phyloP scores from a whole-genome alignment of 2,329 filamentous ascomycete genomes.

The Verticillium tricorpus region DNA sequence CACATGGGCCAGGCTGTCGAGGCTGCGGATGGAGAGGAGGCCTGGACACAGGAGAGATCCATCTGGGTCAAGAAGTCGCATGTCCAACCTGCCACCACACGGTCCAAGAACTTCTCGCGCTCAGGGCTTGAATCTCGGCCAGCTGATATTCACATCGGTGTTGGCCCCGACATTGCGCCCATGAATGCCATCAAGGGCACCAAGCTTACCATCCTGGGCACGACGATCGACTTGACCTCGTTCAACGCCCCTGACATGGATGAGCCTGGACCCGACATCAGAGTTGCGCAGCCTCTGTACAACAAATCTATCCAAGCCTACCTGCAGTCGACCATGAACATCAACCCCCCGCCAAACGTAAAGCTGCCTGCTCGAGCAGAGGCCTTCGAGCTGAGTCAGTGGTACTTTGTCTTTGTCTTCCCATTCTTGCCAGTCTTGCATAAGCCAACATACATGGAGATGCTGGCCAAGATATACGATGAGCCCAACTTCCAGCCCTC shows the following conservation, averaged over 20 bases:
- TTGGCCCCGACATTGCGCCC: constrained; percentile 56
- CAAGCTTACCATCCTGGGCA: constrained; percentile 71
- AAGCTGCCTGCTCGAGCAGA: constrained; percentile 60
- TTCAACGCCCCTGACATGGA: constrained; percentile 65
- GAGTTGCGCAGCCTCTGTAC: constrained; percentile 44
- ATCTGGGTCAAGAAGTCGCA: constrained; percentile 28
- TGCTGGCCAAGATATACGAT: constrained; percentile 62
- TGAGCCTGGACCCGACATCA: constrained; percentile 45
- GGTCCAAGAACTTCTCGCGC: constrained; percentile 21
- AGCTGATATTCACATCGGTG: constrained; percentile 63
- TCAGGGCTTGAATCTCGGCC: constrained; percentile 34
- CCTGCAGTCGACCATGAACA: constrained; percentile 58
- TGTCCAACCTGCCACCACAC: constrained; percentile 12
- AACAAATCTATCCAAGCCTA: constrained; percentile 72
- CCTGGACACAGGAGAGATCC: constrained; percentile 26
- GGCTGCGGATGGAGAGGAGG: constrained; percentile 17
- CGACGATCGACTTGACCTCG: constrained; percentile 72
- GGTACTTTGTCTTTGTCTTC: constrained; percentile 70
- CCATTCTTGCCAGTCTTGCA: constrained; percentile 74
- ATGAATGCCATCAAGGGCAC: constrained; percentile 73
- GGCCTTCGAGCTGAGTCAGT: constrained; percentile 65
- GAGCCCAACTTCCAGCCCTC: constrained; percentile 60
- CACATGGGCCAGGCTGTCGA: constrained; percentile 18
- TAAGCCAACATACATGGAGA: constrained; percentile 63
- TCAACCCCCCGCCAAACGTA: constrained; percentile 52